Evolutionary conservation across 2,329 filamentous ascomycete species (phyloP).

Genomic region (Exophiala dermatitidis): DNA sequence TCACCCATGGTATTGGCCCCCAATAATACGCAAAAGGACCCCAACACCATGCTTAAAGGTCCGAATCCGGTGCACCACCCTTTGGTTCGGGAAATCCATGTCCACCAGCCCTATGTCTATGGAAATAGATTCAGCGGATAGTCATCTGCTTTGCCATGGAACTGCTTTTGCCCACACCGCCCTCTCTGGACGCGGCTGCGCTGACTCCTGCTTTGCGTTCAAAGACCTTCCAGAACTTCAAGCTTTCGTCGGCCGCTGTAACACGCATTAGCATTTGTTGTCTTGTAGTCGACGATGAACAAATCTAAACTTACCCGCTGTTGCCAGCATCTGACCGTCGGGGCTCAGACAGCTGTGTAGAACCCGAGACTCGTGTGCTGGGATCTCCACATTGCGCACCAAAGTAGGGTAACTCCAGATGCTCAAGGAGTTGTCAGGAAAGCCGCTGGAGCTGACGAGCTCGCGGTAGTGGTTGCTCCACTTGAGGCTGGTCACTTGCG

Average conservation of each 20-base stretch:
- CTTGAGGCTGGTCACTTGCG: constrained; percentile 89
- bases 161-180: constrained; percentile 67
- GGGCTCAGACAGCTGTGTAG: constrained; percentile 95
- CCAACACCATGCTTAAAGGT: background rate
- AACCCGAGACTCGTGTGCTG: constrained; percentile 91
- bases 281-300: background rate
- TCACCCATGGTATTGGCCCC: constrained; percentile 1
- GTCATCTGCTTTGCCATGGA: constrained; percentile 94
- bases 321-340: constrained; percentile 95
- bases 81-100: background rate
- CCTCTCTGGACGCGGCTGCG: constrained; percentile 55
- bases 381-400: constrained; percentile 96
- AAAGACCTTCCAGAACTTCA: constrained; percentile 99
- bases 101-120: background rate
- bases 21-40: background rate
- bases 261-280: constrained; percentile 23
- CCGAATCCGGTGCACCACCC: background rate
- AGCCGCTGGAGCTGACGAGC: constrained; percentile 93
- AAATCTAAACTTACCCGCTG: constrained; percentile 56
- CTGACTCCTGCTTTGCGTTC: constrained; percentile 86
- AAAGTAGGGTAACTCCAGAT: constrained; percentile 98
- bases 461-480: constrained; percentile 98
- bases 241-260: constrained; percentile 79
- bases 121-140: constrained; percentile 55
- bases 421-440: constrained; percentile 97